These are phyloP conservation scores for Stemphylium vesicarium DNA, from an alignment of 2,329 filamentous ascomycete genomes.

Conservation along the genomic window DNA sequence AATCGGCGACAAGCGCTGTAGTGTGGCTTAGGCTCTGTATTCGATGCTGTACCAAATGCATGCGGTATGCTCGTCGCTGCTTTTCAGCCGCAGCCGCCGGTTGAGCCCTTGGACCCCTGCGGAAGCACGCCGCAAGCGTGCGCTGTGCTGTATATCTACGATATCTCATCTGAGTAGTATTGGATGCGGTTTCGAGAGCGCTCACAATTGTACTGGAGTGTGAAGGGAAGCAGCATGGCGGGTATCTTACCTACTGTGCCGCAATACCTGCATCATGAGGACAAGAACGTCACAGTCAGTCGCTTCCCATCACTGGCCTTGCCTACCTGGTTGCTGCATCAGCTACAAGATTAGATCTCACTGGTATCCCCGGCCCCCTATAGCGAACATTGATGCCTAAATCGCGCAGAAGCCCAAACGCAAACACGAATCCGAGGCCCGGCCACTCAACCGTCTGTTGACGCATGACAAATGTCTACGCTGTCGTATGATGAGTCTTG, in stretches of 20 bases:
- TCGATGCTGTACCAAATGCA: neutral
- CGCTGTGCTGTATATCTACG: neutral
- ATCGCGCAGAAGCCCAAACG: neutral
- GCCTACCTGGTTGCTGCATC: neutral
- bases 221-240: neutral
- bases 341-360: neutral
- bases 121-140: neutral
- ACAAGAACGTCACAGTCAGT: neutral
- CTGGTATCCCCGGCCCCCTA: neutral
- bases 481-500: no score
- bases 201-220: neutral
- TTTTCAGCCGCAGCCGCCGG: slow-evolving; percentile 3
- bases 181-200: neutral
- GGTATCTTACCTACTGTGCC: neutral
- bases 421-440: neutral
- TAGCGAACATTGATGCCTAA: neutral
- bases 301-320: neutral
- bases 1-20: neutral
- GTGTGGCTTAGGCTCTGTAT: neutral
- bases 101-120: neutral
- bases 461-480: no score
- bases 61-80: slow-evolving; percentile 6
- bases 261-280: neutral
- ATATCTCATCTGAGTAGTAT: neutral
- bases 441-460: no score